A percentile compares a stretch with the other conserved stretches of the same genome.
These are phyloP conservation scores for Oxalis stricta DNA, from an alignment of 441 rosid species.

Conservation along the genomic window DNA sequence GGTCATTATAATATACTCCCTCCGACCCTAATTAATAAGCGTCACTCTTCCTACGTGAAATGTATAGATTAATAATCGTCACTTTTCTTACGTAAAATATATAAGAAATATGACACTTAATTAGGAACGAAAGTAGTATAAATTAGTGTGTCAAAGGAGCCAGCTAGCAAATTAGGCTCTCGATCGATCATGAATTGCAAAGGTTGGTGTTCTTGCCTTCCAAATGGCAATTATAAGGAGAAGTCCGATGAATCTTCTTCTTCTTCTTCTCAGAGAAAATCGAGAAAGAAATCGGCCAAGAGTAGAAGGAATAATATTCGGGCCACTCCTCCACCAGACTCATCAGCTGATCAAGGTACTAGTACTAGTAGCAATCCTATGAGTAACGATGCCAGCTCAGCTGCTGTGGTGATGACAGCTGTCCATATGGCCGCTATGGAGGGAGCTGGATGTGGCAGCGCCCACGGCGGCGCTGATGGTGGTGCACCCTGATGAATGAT, in stretches of 20 bases:
- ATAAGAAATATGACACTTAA: no score
- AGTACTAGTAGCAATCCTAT: neutral
- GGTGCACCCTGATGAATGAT: neutral
- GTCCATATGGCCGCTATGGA: slow-evolving; percentile 12
- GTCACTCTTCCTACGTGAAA: no score
- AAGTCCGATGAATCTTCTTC: slow-evolving; percentile 8
- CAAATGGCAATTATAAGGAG: slow-evolving; percentile 7
- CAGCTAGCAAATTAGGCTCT: neutral
- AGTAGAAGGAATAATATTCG: neutral
- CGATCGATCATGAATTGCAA: slow-evolving; percentile 8
- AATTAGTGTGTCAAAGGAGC: no score
- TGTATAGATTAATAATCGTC: no score
- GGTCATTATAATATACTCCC: no score
- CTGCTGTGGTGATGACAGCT: slow-evolving; percentile 5
- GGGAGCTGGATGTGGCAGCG: slow-evolving; percentile 12
- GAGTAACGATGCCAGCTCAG: slow-evolving; percentile 8
- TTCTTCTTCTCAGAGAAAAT: neutral
- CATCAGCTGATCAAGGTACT: slow-evolving; percentile 1
- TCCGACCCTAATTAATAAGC: no score
- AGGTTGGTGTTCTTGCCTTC: slow-evolving; percentile 19
- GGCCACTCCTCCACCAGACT: no score
- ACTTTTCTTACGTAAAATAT: no score
- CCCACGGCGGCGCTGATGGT: slow-evolving; percentile 11
- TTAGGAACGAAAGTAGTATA: no score
- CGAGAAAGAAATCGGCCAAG: slow-evolving; percentile 1